Percentiles rank a stretch among this genome's conserved stretches.
phyloP scores from a whole-genome alignment of 2,329 filamentous ascomycete genomes.

The Fusarium citri region DNA sequence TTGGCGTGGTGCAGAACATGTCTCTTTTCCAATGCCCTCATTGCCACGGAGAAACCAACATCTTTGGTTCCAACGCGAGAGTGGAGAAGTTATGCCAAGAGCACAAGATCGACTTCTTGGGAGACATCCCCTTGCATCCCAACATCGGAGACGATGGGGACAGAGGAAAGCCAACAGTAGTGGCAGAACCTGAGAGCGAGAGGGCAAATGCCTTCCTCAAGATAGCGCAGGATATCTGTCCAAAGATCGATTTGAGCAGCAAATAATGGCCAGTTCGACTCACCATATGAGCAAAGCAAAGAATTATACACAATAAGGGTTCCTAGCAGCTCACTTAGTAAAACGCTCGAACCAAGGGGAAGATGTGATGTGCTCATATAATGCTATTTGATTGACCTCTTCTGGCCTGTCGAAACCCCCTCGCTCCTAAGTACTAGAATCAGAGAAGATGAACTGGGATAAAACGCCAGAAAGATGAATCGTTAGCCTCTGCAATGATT shows the following conservation, averaged over 20 bases:
- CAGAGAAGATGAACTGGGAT: constrained; percentile 37
- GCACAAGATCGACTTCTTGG: constrained; percentile 81
- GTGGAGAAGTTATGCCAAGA: constrained; percentile 77
- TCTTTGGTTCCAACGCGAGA: constrained; percentile 77
- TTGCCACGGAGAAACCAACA: constrained; percentile 77
- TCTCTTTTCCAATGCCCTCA: constrained; percentile 83
- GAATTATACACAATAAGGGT: background rate
- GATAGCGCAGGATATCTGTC: constrained; percentile 70
- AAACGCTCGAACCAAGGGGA: constrained; percentile 21
- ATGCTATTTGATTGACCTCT: constrained; percentile 41
- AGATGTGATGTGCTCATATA: constrained; percentile 17
- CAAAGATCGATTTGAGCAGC: constrained; percentile 55
- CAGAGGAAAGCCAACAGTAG: constrained; percentile 87
- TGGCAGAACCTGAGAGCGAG: constrained; percentile 82
- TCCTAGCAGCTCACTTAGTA: constrained; percentile 39
- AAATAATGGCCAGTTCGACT: constrained; percentile 7
- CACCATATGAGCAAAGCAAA: constrained; percentile 5
- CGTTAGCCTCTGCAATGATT: constrained; percentile 58
- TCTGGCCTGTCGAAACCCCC: constrained; percentile 15
- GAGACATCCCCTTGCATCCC: constrained; percentile 88
- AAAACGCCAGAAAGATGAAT: constrained; percentile 44
- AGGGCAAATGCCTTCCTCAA: constrained; percentile 77
- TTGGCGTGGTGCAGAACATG: constrained; percentile 96
- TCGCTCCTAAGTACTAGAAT: constrained; percentile 42
- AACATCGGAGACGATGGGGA: constrained; percentile 90